Evolutionary conservation across 371 early-diverging fungal genomes (phyloP), one percentile per base, ranked within the genome.

Genomic region (Rhizopus stolonifer): DNA sequence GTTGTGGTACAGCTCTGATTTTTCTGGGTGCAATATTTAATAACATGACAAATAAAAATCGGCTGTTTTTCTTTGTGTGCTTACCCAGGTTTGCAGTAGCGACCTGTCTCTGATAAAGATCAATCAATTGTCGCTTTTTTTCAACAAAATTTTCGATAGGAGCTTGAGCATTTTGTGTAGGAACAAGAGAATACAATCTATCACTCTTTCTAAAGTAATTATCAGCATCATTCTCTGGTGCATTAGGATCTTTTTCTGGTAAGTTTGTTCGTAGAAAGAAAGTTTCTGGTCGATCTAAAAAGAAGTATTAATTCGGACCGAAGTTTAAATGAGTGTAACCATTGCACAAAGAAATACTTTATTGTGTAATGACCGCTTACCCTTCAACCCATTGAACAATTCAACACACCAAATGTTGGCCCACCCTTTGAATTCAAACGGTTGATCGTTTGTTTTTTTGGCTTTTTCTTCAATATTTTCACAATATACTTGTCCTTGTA

Each of bases 371-470:
- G 43, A 10, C 10, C 10, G 7, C 31, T 29, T 72, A 74, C 74
- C 74, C 61, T 60, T 52, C 29, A 66, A 55, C 13, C 79, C 79
- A 34, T 69, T 42, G 40, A 78, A 78, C 0, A 78, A 13, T 34
- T 78, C 75, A 8, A 73, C 62, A 29, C 64, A 51, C 10, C 69
- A 54, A 23, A 78, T 70, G 44, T 72, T 75, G 3, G 58, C 64
- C 79, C 79, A 78, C 9, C 79, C 79, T 48, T 69, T 74, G 46
- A 78, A 74, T 39, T 72, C 75, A 10, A 64, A 31, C 6, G 59
- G 52, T 5, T 49, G 31, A 24, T 25, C 25, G 39, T n/a, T 42
- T 42, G 0, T 42, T 49, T 19, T 56, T 46, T 48, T 52, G 48
- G 21, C 43, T 46, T 51, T 42, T 36, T 64, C 52, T 43, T 64